phyloP scores from a whole-genome alignment of 1,284 basidiomycete genomes.

The Pterulicium gracile region DNA sequence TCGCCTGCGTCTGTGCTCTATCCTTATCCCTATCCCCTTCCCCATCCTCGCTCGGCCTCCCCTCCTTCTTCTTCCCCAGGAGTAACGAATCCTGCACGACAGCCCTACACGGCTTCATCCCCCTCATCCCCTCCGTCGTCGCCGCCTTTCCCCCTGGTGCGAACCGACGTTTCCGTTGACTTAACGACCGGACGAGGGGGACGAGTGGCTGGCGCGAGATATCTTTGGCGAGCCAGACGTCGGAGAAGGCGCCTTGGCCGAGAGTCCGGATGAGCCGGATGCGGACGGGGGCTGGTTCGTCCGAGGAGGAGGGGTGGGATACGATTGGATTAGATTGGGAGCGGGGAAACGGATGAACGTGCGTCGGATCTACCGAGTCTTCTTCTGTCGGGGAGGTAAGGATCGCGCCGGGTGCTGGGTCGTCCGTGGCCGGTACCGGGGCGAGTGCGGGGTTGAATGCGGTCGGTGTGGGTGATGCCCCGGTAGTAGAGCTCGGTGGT shows the following conservation, averaged over 20 bases:
- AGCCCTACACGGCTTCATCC: background rate
- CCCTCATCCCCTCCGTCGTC: too few species aligned
- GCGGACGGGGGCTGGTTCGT: slow-evolving; percentile 12
- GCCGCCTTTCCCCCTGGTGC: background rate
- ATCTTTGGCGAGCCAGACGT: slow-evolving; percentile 66
- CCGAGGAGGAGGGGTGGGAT: slow-evolving; percentile 2
- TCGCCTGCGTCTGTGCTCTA: slow-evolving; percentile 8
- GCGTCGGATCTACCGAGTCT: too few species aligned
- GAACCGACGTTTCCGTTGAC: slow-evolving; percentile 10
- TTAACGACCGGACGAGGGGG: slow-evolving; percentile 21
- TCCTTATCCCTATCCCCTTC: slow-evolving; percentile 7
- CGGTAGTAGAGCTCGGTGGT: too few species aligned
- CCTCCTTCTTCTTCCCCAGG: background rate
- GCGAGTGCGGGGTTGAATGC: too few species aligned
- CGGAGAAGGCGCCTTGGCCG: slow-evolving; percentile 69
- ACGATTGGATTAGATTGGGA: too few species aligned
- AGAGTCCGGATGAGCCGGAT: slow-evolving; percentile 42
- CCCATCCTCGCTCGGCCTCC: background rate
- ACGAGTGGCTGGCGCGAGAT: slow-evolving; percentile 31
- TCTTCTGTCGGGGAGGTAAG: too few species aligned
- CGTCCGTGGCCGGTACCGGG: too few species aligned
- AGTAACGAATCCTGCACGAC: background rate
- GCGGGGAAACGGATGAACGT: too few species aligned
- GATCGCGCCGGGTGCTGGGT: too few species aligned
- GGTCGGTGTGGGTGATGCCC: too few species aligned